Conservation (phyloP, 2,329 filamentous ascomycete species). For the Scorias spongiosa region DNA sequence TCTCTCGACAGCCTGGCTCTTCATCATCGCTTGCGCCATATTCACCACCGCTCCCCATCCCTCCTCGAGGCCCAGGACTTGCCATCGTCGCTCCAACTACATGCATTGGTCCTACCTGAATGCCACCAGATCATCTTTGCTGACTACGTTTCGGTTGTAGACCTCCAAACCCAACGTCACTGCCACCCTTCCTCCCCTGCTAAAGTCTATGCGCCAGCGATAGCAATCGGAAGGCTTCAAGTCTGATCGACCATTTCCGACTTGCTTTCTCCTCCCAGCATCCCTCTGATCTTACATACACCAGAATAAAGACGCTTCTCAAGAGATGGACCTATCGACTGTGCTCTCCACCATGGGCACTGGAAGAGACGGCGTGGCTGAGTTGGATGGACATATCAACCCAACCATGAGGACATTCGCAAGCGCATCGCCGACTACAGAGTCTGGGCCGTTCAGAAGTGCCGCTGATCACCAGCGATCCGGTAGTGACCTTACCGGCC, state of each 20-base stretch:
- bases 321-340: slow-evolving; percentile 22
- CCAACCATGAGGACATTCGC: slow-evolving; percentile 21
- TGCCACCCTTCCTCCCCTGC: slow-evolving; percentile 3
- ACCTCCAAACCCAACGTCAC: neutral
- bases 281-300: too few relatives aligned
- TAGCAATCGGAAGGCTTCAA: slow-evolving; percentile 3
- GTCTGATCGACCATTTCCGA: neutral
- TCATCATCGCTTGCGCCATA: neutral
- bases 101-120: too few relatives aligned
- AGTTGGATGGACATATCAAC: slow-evolving; percentile 17
- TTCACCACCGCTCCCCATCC: slow-evolving; percentile 5
- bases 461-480: neutral
- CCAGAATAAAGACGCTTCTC: neutral
- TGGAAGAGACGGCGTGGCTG: slow-evolving; percentile 6
- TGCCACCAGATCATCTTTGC: too few relatives aligned
- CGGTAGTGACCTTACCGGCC: slow-evolving; percentile 1
- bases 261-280: neutral
- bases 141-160: too few relatives aligned
- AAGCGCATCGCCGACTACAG: slow-evolving; percentile 1
- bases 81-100: neutral
- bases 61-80: slow-evolving; percentile 5
- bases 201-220: slow-evolving; percentile 17
- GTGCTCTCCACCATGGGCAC: slow-evolving; percentile 15
- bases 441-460: neutral
- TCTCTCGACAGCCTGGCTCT: neutral